phyloP scores from a whole-genome alignment of 2,329 filamentous ascomycete species.

The Colletotrichum sp. region DNA sequence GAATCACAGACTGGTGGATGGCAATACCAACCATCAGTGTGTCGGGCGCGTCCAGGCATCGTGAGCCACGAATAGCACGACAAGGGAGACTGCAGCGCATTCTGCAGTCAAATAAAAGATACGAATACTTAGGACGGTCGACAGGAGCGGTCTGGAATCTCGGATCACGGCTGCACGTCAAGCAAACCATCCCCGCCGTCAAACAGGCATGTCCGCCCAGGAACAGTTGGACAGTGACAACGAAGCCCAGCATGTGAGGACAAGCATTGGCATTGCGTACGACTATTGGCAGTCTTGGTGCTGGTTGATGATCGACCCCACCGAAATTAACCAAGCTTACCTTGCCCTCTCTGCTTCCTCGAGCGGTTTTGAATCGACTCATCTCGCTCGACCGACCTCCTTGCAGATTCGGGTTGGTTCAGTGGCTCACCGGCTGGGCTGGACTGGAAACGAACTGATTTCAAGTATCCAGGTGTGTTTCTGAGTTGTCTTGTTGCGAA shows the following conservation, averaged over 20 bases:
- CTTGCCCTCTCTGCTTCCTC: not conserved
- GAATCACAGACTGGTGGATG: not conserved
- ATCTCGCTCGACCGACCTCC: conserved; percentile 19
- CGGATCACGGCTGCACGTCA: conserved; percentile 9
- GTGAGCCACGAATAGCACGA: not conserved
- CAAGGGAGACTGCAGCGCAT: not conserved
- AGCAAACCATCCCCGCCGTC: not conserved
- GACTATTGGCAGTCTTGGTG: not conserved
- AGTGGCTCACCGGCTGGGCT: not conserved
- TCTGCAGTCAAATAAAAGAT: conserved; percentile 10
- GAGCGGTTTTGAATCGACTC: conserved; percentile 9
- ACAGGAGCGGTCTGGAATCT: conserved; percentile 9
- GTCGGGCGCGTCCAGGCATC: not conserved
- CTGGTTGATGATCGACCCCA: not conserved
- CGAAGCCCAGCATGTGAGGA: not conserved
- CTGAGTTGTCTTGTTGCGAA: not conserved
- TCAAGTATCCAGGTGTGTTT: not conserved
- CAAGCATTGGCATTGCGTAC: conserved; percentile 3
- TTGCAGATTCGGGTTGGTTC: conserved; percentile 5
- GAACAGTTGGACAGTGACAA: not conserved
- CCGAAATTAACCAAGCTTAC: conserved; percentile 4
- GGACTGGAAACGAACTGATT: not conserved
- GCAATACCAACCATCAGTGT: not conserved
- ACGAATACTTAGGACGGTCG: not conserved
- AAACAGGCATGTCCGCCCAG: not conserved